Conservation (phyloP, 306 rosid genomes). For the Clitoria ternatea region DNA sequence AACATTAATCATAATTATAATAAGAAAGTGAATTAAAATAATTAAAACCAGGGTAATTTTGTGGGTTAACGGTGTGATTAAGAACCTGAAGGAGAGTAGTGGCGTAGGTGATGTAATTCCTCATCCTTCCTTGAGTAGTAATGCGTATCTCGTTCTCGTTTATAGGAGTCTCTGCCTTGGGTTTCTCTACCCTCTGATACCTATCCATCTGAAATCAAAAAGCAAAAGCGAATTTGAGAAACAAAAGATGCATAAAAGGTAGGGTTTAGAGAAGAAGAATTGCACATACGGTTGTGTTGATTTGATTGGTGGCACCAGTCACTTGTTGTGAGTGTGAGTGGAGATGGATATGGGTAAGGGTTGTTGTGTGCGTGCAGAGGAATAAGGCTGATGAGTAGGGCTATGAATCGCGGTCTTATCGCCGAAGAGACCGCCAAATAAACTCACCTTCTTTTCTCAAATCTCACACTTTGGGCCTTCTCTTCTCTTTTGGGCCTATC, state of each 20-base stretch:
- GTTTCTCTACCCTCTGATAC: constrained; percentile 92
- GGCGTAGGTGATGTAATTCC: constrained; percentile 83
- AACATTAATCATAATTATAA: too few species aligned
- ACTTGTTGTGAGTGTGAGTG: neutral
- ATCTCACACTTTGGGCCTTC: constrained; percentile 4
- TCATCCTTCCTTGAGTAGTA: constrained; percentile 84
- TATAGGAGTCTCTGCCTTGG: constrained; percentile 55
- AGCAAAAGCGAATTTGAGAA: neutral
- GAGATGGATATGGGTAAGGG: neutral
- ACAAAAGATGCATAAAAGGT: constrained; percentile 1
- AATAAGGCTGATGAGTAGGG: constrained; percentile 44
- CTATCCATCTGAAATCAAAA: constrained; percentile 55
- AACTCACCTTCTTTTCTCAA: neutral
- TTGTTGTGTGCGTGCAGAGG: too few species aligned
- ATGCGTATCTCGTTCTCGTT: constrained; percentile 91
- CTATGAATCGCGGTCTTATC: constrained; percentile 45
- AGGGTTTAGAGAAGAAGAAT: constrained; percentile 25
- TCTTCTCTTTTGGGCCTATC: neutral
- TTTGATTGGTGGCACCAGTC: too few species aligned
- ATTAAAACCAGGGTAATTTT: too few species aligned
- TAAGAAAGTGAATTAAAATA: too few species aligned
- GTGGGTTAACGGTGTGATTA: too few species aligned
- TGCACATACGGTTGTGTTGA: neutral
- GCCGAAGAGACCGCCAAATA: constrained; percentile 52
- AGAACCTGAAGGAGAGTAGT: constrained; percentile 78